Conservation (phyloP, 495 filamentous ascomycete genomes). For the Tuber indicum region DNA sequence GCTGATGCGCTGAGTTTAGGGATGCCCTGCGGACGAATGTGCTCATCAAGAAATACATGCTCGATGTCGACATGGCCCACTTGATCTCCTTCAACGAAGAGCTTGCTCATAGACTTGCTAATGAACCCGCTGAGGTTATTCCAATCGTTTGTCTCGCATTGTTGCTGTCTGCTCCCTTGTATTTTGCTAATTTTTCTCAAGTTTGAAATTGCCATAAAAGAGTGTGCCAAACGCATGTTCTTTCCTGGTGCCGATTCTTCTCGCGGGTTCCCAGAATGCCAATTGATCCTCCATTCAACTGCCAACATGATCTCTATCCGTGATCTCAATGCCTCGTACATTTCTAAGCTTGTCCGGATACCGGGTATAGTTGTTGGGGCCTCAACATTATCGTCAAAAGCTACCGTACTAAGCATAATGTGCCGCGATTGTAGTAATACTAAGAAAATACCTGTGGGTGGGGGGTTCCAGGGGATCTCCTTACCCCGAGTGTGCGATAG, state of each 20-base stretch:
- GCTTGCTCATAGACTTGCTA: constrained; percentile 81
- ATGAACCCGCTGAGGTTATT: constrained; percentile 86
- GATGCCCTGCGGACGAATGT: constrained; percentile 96
- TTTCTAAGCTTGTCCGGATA: constrained; percentile 90
- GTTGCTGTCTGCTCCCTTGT: constrained; percentile 1
- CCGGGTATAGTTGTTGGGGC: constrained; percentile 97
- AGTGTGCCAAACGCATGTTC: constrained; percentile 87
- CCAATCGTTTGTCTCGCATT: constrained; percentile 60
- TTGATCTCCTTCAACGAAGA: constrained; percentile 96
- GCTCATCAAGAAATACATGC: constrained; percentile 88
- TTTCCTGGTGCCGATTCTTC: constrained; percentile 57
- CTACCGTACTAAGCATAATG: constrained; percentile 76
- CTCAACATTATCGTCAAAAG: constrained; percentile 92
- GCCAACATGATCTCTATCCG: constrained; percentile 89
- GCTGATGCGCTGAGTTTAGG: constrained; percentile 47
- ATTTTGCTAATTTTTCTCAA: constrained; percentile 44
- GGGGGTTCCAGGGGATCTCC: constrained; percentile 78
- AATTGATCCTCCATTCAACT: constrained; percentile 88
- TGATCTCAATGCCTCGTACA: constrained; percentile 83
- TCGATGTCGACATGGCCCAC: constrained; percentile 94
- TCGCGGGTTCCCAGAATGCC: constrained; percentile 76
- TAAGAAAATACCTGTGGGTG: constrained; percentile 63
- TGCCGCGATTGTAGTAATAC: constrained; percentile 79
- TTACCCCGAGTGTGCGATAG: constrained; percentile 70
- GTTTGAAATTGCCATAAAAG: constrained; percentile 86